Base-by-base conservation (phyloP, 2,329 filamentous ascomycete species). In the Botrytis galanthina region DNA sequence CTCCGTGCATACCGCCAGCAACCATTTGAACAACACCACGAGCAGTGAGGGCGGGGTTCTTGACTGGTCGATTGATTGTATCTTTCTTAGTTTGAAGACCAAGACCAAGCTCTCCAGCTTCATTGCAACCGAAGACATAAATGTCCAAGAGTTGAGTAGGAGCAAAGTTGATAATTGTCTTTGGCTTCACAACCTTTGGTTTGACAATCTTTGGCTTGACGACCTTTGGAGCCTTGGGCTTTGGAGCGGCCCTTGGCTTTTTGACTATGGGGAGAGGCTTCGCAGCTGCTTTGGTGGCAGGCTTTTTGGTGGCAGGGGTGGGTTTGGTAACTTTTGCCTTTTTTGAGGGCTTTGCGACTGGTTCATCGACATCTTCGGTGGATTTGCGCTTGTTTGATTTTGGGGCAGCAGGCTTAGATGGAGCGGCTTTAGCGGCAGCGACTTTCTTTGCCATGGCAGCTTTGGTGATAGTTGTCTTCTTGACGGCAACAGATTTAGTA, bases 121-220 rank as follows among this genome's bases (percentile, higher is more conserved):
- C 88, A 46, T 93, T 93, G 80, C 93, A 92, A 71, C 93, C 93
- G 78, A 93, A 95, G 70, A 95, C 92, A 79, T 91, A 95, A 74
- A 96, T 85, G 78, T 94, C 89, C 74, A 95, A 86, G 51, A 85
- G 84, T 76, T 89, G 82, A 0, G 85, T 88, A 9, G 91, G 92
- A 22, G 87, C 85, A 39, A 87, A 81, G 81, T 93, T 94, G 82
- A 92, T 61, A 7, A 61, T 51, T 12, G 39, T 35, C 61, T 73
- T 73, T 26, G 72, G 39, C 48, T 73, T 73, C n/a, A 29, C 60
- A 60, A 48, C 72, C 42, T 71, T 62, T 37, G 44, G 51, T 37
- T 51, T 54, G 42, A 51, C 66, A 22, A 62, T 5, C 20, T 73
- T 73, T 70, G 71, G 32, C 54, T 73, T 63, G 18, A 61, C 63